Conservation (phyloP, 2,329 filamentous ascomycete genomes). For the Curvularia spicifera region DNA sequence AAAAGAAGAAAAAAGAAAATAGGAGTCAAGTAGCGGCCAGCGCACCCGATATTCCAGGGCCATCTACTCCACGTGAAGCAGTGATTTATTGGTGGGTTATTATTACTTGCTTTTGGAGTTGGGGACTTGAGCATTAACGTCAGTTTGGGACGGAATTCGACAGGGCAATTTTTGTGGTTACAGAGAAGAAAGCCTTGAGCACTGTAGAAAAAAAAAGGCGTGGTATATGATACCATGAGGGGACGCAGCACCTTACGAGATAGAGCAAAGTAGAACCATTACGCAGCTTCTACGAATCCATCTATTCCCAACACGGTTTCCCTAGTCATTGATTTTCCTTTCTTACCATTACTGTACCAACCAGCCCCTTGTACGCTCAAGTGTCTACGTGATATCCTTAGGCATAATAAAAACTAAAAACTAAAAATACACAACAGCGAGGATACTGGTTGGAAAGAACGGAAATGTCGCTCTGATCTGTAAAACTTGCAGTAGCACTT, state of each 20-base stretch:
- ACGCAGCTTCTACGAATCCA: neutral
- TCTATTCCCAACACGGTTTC: neutral
- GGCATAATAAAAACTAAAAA: neutral
- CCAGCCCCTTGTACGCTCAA: neutral
- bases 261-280: neutral
- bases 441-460: neutral
- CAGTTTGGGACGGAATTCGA: neutral
- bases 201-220: neutral
- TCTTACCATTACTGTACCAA: neutral
- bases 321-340: neutral
- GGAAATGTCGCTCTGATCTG: too few relatives aligned
- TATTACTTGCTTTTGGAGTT: neutral
- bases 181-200: neutral
- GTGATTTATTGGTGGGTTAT: neutral
- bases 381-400: neutral
- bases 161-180: neutral
- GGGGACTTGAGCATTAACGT: neutral
- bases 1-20: too few relatives aligned
- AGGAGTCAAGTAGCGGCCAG: neutral
- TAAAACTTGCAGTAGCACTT: too few relatives aligned
- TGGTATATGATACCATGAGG: neutral
- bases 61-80: neutral
- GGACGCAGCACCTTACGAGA: neutral
- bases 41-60: neutral
- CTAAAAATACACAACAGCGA: neutral